Base-by-base conservation (phyloP, 2,329 filamentous ascomycete genomes). In the Colletotrichum spaethianum region DNA sequence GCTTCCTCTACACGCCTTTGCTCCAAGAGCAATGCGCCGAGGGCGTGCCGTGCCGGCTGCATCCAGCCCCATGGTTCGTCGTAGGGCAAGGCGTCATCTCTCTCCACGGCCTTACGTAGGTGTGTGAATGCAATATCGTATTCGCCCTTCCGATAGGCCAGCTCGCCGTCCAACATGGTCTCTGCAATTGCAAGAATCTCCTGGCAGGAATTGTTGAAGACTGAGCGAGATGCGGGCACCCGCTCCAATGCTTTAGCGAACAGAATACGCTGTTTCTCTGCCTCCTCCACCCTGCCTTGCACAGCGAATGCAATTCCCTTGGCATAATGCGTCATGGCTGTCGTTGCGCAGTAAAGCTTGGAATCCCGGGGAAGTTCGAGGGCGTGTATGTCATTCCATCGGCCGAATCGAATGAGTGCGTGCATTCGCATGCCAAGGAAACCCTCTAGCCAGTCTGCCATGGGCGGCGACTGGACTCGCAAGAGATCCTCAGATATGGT, bases 41-140 rank as follows among this genome's bases (percentile, higher is more conserved):
- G 92, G 0, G 92, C 92, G 79, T 94, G 93, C 3, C 92, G 85
- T 0, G 90, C 88, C 0, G 93, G 93, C 77, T 93, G 91, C 92
- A 94, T 94, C 92, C 93, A 94, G 0, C 91, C 91, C 92, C 92
- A 94, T 0, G 93, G 93, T 78, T 95, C 93, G 60, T 92, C 91
- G 73, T 93, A 94, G 0, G 89, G 90, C 36, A 94, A 84, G 0
- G 79, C 80, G 75, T 93, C 92, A 73, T 93, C 91, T 2, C 88
- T 84, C 1, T 81, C 77, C 28, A 93, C 89, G 0, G 92, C 87
- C 14, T 82, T 83, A 1, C 87, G 85, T 3, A 95, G 82, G 63
- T 89, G 85, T 3, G 81, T 76, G 77, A 93, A 94, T 0, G 92
- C 93, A 0, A 78, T 59, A 0, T 89, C 86, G 64, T 87, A 86